These are phyloP conservation scores for Colletotrichum lini DNA, from an alignment of 2,329 filamentous ascomycete species.

Conservation along the genomic window DNA sequence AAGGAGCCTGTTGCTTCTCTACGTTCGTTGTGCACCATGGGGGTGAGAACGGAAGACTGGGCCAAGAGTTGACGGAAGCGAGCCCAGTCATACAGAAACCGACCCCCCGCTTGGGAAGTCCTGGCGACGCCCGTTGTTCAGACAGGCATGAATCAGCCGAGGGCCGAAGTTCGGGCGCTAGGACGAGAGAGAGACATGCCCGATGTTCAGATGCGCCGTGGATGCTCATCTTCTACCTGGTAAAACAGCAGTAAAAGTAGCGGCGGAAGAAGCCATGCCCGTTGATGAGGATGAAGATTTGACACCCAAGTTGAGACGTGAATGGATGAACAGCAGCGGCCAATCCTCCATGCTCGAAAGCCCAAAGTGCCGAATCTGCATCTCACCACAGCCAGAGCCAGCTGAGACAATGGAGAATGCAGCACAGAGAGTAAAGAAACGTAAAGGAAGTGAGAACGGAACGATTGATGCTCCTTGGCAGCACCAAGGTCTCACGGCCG, in stretches of 20 bases:
- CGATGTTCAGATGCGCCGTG: slow-evolving; percentile 26
- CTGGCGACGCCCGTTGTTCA: slow-evolving; percentile 18
- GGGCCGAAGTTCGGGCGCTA: slow-evolving; percentile 33
- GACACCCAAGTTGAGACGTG: not conserved
- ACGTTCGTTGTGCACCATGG: slow-evolving; percentile 12
- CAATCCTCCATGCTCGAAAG: not conserved
- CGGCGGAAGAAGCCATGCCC: slow-evolving; percentile 19
- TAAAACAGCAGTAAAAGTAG: not conserved
- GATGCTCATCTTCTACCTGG: not conserved
- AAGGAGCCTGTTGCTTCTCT: not conserved
- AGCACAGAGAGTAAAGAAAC: not conserved
- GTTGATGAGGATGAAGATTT: slow-evolving; percentile 22
- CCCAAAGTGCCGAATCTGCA: slow-evolving; percentile 9
- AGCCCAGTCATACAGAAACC: not conserved
- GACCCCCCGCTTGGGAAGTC: not conserved
- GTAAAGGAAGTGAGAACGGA: not conserved
- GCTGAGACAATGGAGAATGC: slow-evolving; percentile 31
- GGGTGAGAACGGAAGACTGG: not conserved
- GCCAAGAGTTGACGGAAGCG: not conserved
- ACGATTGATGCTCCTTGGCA: slow-evolving; percentile 6
- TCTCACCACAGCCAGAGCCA: not conserved
- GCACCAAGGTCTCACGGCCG: slow-evolving; percentile 10
- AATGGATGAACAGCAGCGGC: not conserved
- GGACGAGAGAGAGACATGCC: slow-evolving; percentile 19
- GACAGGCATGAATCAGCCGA: slow-evolving; percentile 28